Evolutionary conservation across 352 stramenopile genomes (phyloP).

Genomic region (Phytophthora fragariae): DNA sequence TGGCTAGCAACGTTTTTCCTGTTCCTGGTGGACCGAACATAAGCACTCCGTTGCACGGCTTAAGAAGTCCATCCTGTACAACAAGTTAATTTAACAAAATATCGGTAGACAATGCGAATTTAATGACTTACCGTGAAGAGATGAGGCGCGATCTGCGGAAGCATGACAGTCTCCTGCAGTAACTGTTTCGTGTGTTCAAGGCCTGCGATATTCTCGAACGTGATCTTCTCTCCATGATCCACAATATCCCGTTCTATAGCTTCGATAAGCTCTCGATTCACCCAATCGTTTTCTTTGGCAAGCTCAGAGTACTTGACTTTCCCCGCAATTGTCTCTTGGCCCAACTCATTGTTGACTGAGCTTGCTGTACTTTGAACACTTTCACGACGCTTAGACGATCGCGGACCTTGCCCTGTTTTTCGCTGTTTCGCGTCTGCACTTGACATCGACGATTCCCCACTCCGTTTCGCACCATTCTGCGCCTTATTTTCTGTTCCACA

Average conservation of each 20-base stretch:
- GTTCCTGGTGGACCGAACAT: slow-evolving; percentile 92
- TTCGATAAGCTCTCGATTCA: slow-evolving; percentile 86
- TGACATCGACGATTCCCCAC: slow-evolving; percentile 4
- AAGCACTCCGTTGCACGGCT: slow-evolving; percentile 83
- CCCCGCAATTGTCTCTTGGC: slow-evolving; percentile 46
- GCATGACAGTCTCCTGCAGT: slow-evolving; percentile 86
- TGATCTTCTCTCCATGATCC: slow-evolving; percentile 71
- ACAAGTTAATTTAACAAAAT: neutral
- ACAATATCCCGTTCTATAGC: slow-evolving; percentile 90
- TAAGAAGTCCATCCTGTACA: slow-evolving; percentile 72
- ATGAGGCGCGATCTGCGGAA: slow-evolving; percentile 85
- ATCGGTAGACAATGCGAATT: neutral
- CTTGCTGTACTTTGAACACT: slow-evolving; percentile 44
- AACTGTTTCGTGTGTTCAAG: slow-evolving; percentile 87
- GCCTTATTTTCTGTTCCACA: slow-evolving; percentile 23
- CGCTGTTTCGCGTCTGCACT: slow-evolving; percentile 25
- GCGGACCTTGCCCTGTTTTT: slow-evolving; percentile 20
- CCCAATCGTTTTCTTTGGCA: slow-evolving; percentile 74
- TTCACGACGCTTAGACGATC: slow-evolving; percentile 32
- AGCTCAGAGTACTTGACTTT: slow-evolving; percentile 85
- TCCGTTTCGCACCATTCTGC: slow-evolving; percentile 31
- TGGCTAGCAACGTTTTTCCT: slow-evolving; percentile 91
- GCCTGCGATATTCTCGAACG: slow-evolving; percentile 81
- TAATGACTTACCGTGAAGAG: slow-evolving; percentile 67
- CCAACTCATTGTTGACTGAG: slow-evolving; percentile 29